Conservation (phyloP, 1,139 yeast species). For the Yamadazyma jaroonii region DNA sequence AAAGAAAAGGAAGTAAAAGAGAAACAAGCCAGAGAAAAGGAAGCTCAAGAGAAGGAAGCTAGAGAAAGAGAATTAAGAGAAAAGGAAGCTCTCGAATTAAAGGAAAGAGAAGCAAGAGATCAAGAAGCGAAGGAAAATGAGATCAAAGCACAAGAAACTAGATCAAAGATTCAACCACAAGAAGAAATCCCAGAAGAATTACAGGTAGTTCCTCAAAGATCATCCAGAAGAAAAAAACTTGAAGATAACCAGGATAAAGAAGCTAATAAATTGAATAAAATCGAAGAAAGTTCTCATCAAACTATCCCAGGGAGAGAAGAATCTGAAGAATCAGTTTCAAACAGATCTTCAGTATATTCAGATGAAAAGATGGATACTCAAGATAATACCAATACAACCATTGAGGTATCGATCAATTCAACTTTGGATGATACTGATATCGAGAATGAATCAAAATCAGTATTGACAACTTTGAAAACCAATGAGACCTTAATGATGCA, state of each 20-base stretch:
- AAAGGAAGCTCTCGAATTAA: background rate
- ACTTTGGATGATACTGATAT: constrained; percentile 4
- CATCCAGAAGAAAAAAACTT: constrained; percentile 8
- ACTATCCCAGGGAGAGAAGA: background rate
- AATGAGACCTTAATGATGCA: constrained; percentile 6
- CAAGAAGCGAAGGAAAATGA: background rate
- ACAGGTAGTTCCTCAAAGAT: constrained; percentile 10
- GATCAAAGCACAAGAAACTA: background rate
- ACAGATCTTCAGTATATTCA: constrained; percentile 21
- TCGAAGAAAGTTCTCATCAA: background rate
- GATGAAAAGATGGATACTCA: constrained; percentile 11
- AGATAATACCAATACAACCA: constrained; percentile 4
- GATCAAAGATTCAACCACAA: background rate
- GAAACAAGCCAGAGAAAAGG: background rate
- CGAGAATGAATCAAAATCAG: constrained; percentile 2
- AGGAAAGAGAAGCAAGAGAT: background rate
- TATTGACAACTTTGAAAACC: constrained; percentile 6
- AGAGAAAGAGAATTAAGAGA: background rate
- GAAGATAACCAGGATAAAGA: constrained; percentile 4
- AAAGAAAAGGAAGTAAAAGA: too few species aligned
- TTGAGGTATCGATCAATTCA: constrained; percentile 5
- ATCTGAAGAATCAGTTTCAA: constrained; percentile 8
- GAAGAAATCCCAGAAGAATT: constrained; percentile 2
- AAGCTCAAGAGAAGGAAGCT: constrained; percentile 1
- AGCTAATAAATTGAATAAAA: background rate